Base-by-base conservation (phyloP, 805 yeast genomes). In the Zygosaccharomyces kombuchaensis region DNA sequence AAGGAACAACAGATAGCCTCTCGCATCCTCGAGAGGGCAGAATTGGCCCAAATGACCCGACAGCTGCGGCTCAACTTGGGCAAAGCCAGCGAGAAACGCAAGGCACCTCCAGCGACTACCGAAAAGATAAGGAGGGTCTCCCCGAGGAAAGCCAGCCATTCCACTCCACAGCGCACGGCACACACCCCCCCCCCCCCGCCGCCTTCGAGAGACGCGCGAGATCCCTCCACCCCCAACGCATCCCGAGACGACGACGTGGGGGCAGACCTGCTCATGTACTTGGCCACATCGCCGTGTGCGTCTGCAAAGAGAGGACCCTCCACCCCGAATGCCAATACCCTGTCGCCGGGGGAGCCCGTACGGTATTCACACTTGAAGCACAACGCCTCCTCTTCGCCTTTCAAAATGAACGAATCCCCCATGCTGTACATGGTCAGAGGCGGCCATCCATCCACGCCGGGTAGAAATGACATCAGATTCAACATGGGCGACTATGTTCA, bases 401-500 rank as follows among this genome's bases (percentile, higher is more conserved):
- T 38, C 26, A 38, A 27, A 12, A 9, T 38, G 7, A 27, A 13
- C 34, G 41, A 38, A 36, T 39, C 39, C 17, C 27, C 44, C 17
- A 34, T 38, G 41, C 16, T 38, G 10, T 38, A 40, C 25, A 31
- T 35, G 32, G 36, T 31, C 12, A 40, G 31, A 17, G 36, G 43
- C 3, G 36, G 23, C 8, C 43, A 40, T 22, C 36, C 43, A 9
- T 19, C 43, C 13, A 38, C 41, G 13, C 41, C 41, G 23, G 43
- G 43, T 23, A 40, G 36, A 17, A 30, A 34, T 29, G 36, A 32
- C n/a, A 19, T 38, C 9, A 14, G 62, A 39, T 65, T 65, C 40
- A 62, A 60, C 51, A 63, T 65, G 66, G 67, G 67, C 5, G 68
- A 65, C 41, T 65, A 65, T 50, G 63, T 65, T n/a, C 67, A 65